Conservation (phyloP, 805 yeast genomes). For the Candida sithepensis region DNA sequence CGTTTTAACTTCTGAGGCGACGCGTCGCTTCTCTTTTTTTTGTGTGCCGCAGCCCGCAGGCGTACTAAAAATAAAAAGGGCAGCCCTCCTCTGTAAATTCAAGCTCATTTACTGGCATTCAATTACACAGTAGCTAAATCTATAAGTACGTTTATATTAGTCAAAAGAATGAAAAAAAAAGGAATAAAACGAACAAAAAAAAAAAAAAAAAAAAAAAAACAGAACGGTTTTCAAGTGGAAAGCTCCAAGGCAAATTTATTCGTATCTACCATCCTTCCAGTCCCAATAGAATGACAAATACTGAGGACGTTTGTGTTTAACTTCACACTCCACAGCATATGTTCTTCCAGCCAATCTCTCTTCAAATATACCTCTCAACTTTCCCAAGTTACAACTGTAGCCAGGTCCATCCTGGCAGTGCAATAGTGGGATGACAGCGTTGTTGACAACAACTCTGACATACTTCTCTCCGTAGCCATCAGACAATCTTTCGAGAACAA, state of each 20-base stretch:
- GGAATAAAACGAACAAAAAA: too few species aligned
- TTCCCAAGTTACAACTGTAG: conserved; percentile 36
- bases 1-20: not conserved
- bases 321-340: conserved; percentile 16
- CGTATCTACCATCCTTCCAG: conserved; percentile 10
- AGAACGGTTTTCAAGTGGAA: not conserved
- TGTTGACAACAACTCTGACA: conserved; percentile 49
- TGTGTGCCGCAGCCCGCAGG: too few species aligned
- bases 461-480: conserved; percentile 24
- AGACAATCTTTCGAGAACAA: conserved; percentile 45
- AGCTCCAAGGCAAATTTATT: not conserved
- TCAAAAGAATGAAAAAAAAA: too few species aligned
- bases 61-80: too few species aligned
- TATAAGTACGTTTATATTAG: too few species aligned
- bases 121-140: too few species aligned
- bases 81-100: too few species aligned
- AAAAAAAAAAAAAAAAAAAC: not conserved
- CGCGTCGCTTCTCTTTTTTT: not conserved
- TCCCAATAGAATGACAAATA: conserved; percentile 27
- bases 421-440: conserved; percentile 50
- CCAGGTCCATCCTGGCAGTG: conserved; percentile 54
- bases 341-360: conserved; percentile 7
- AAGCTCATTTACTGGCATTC: too few species aligned
- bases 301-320: conserved; percentile 14
- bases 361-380: conserved; percentile 10